phyloP scores from a whole-genome alignment of 2,329 filamentous ascomycete genomes.

The Alternaria sp. region DNA sequence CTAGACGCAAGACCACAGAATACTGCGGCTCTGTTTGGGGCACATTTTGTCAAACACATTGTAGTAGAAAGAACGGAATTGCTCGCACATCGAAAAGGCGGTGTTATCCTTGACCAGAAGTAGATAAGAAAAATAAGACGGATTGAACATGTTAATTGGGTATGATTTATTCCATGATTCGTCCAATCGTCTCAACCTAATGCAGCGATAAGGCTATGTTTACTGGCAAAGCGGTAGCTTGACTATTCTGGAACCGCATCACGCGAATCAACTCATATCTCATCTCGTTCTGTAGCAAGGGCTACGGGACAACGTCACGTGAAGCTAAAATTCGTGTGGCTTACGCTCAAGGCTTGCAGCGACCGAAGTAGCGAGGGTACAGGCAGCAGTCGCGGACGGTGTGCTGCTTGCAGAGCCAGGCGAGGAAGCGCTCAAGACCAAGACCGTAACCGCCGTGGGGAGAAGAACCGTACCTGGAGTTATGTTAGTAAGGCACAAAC shows the following conservation, averaged over 20 bases:
- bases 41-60: neutral
- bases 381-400: constrained; percentile 74
- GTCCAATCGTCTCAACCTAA: constrained; percentile 7
- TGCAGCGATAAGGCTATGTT: constrained; percentile 3
- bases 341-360: constrained; percentile 73
- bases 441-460: constrained; percentile 94
- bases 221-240: neutral
- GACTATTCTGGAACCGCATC: neutral
- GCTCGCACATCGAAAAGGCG: neutral
- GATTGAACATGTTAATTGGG: neutral
- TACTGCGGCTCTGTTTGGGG: neutral
- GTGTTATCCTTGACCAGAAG: neutral
- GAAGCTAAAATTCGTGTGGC: neutral
- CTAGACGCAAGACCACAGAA: neutral
- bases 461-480: constrained; percentile 80
- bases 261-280: constrained; percentile 9
- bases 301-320: constrained; percentile 13
- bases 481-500: constrained; percentile 24
- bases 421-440: constrained; percentile 82
- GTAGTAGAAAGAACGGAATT: neutral
- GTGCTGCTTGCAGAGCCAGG: constrained; percentile 72
- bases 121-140: neutral
- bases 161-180: constrained; percentile 17
- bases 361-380: constrained; percentile 82
- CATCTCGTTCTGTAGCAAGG: constrained; percentile 10